phyloP scores from a whole-genome alignment of 768 basidiomycete species.

The Pisolithus microcarpus region DNA sequence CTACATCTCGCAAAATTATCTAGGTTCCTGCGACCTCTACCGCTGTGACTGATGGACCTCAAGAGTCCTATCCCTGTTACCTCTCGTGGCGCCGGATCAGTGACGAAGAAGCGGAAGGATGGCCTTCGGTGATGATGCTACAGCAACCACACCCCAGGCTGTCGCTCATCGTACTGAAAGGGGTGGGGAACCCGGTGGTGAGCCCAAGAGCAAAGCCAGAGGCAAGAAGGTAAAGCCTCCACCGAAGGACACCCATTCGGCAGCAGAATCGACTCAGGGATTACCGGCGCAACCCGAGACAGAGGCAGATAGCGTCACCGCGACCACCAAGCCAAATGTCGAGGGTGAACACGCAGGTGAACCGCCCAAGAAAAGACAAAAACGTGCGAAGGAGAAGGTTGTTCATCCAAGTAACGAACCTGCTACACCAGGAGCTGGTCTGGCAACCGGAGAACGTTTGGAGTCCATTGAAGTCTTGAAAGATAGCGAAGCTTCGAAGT shows the following conservation, averaged over 20 bases:
- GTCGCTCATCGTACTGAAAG: background rate
- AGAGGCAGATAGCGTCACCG: background rate
- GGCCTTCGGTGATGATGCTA: background rate
- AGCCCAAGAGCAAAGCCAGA: background rate
- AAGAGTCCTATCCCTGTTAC: background rate
- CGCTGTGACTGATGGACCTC: background rate
- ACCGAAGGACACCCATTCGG: constrained; percentile 5
- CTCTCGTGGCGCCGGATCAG: background rate
- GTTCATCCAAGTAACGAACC: background rate
- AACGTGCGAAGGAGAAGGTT: background rate
- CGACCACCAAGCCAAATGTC: no score
- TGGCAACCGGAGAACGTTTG: background rate
- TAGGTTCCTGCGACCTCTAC: background rate
- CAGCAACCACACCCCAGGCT: constrained; percentile 7
- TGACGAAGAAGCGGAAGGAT: constrained; percentile 8
- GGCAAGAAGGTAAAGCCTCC: constrained; percentile 7
- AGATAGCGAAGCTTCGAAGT: background rate
- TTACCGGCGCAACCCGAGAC: background rate
- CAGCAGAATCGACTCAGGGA: background rate
- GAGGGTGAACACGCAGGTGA: background rate
- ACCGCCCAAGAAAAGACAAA: constrained; percentile 1
- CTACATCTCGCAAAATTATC: background rate
- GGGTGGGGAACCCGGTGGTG: background rate
- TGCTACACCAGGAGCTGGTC: background rate
- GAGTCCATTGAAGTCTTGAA: background rate